Evolutionary conservation across 2,329 filamentous ascomycete genomes (phyloP).

Genomic region (Tolypocladium paradoxum): DNA sequence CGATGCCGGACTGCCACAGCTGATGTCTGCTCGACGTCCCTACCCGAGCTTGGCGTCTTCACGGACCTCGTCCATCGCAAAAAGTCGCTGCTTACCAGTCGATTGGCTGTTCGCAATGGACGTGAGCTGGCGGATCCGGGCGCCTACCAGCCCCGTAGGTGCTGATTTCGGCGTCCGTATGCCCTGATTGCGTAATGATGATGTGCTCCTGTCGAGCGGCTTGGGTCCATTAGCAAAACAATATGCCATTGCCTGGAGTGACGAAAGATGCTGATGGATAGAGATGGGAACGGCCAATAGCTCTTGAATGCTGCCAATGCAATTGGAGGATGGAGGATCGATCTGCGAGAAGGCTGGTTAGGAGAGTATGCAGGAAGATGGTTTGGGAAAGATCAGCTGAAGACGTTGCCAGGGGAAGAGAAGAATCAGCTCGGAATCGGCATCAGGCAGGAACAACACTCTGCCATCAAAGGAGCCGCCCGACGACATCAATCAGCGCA

Average conservation of each 20-base stretch:
- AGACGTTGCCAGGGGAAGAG: background rate
- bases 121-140: slow-evolving; percentile 18
- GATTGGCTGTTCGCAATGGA: slow-evolving; percentile 8
- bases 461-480: background rate
- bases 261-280: background rate
- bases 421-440: background rate
- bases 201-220: slow-evolving; percentile 1
- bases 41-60: slow-evolving; percentile 16
- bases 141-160: slow-evolving; percentile 15
- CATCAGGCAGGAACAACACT: background rate
- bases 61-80: slow-evolving; percentile 7
- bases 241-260: slow-evolving; percentile 5
- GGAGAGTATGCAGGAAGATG: background rate
- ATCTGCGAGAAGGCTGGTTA: background rate
- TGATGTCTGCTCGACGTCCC: slow-evolving; percentile 14
- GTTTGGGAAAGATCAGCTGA: background rate
- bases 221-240: slow-evolving; percentile 3
- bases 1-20: slow-evolving; percentile 15
- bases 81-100: background rate
- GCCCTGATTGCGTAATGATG: slow-evolving; percentile 4
- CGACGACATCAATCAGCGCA: background rate
- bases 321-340: background rate
- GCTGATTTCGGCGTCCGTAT: slow-evolving; percentile 6
- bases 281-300: background rate
- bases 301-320: background rate